Evolutionary conservation across 2,329 filamentous ascomycete species (phyloP), one percentile per base, ranked within the genome.

Genomic region (Xylariaceae sp.): DNA sequence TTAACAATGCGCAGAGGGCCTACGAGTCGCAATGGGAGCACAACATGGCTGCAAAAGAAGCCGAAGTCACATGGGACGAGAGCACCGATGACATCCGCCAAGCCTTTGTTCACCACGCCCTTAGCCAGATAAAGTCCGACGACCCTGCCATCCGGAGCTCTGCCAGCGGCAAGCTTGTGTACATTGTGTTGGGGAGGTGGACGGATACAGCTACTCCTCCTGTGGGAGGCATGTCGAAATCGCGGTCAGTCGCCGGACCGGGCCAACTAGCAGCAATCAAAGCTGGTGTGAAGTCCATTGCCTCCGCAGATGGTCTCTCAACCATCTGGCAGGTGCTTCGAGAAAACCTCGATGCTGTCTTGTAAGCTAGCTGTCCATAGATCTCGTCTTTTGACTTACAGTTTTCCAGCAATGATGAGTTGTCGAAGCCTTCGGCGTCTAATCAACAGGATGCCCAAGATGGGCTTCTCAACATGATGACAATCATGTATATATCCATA

Each of bases 1-100:
- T 96, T 39, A 78, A 86, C 42, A 80, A 83, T 42, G 84, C 87
- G 17, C 87, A 88, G 60, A 75, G 81, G 29, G 82, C 84, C 2
- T 97, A 95, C 61, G 80, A 90, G 53, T 79, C 81, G 62, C 79
- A 84, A 60, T 95, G 88, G 88, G 69, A 77, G 56, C 72, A 76
- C 19, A 76, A 79, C 56, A 32, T 61, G 56, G 49, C 62, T 57
- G 47, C 68, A 27, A 64, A 71, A 40, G 63, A 71, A 14, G 66
- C 70, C 35, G 67, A 72, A 23, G 62, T 69, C 34, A 71, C 80
- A 27, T 95, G 90, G 89, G 73, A 82, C 42, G 77, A 83, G 33
- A 80, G 79, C 4, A 75, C 78, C 19, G 67, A 77, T 21, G 75
- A 80, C 48, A 71, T 72, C 41, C 73, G 77, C 48, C 65, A 69